Evolutionary conservation across 768 basidiomycete species (phyloP).

Genomic region (Mycena polygramma): DNA sequence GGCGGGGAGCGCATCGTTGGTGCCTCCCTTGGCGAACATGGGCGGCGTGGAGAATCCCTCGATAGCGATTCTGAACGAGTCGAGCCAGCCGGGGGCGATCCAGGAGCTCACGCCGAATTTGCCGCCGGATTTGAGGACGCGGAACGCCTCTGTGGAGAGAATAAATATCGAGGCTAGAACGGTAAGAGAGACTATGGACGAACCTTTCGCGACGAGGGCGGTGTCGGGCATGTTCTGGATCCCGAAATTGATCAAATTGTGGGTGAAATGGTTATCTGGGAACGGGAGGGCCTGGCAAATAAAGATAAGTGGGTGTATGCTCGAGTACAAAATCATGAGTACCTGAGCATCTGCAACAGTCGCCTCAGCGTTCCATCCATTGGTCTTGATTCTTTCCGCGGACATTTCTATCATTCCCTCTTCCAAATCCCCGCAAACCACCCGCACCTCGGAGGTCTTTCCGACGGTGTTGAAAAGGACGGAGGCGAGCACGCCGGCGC

Average conservation of each 20-base stretch:
- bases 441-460: neutral
- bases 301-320: neutral
- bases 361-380: constrained; percentile 21
- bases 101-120: constrained; percentile 17
- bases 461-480: constrained; percentile 12
- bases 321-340: neutral
- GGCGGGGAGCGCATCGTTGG: constrained; percentile 1
- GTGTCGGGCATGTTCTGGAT: constrained; percentile 25
- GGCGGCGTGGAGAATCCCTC: constrained; percentile 1
- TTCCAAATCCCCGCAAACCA: constrained; percentile 11
- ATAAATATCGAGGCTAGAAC: neutral
- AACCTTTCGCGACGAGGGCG: constrained; percentile 17
- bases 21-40: constrained; percentile 7
- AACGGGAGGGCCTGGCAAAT: constrained; percentile 1
- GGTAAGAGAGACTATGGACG: neutral
- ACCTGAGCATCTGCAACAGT: constrained; percentile 24
- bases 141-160: constrained; percentile 17
- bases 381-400: neutral
- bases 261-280: constrained; percentile 27
- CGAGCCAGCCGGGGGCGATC: constrained; percentile 27
- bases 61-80: neutral
- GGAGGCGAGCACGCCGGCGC: constrained; percentile 13
- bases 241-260: constrained; percentile 28
- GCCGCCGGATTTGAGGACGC: constrained; percentile 27
- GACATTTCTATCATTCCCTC: constrained; percentile 5